These are phyloP conservation scores for Penicillium fimorum DNA, from an alignment of 495 filamentous ascomycete genomes.

Conservation along the genomic window DNA sequence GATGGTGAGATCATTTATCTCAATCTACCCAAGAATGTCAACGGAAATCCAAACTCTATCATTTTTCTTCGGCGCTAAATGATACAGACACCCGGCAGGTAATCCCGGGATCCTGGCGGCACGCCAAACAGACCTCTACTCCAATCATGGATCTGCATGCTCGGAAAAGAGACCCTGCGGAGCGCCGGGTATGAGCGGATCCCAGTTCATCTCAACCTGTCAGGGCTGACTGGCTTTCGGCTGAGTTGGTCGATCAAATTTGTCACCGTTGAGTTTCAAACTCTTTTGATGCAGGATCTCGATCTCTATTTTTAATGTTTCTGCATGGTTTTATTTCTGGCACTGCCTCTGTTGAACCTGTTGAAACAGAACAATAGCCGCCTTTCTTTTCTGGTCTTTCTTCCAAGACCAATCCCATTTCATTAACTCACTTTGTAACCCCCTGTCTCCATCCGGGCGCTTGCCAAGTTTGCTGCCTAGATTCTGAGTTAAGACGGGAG, in stretches of 20 bases:
- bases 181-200: constrained; percentile 23
- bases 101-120: constrained; percentile 24
- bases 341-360: background rate
- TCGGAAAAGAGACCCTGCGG: constrained; percentile 7
- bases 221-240: constrained; percentile 2
- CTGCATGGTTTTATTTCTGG: background rate
- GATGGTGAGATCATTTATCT: constrained; percentile 19
- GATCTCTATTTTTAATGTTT: constrained; percentile 6
- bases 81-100: constrained; percentile 9
- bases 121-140: constrained; percentile 14
- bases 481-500: background rate
- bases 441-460: constrained; percentile 1
- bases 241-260: constrained; percentile 16
- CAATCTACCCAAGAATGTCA: constrained; percentile 16
- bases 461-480: constrained; percentile 11
- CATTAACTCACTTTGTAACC: background rate
- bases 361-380: constrained; percentile 10
- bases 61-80: constrained; percentile 15
- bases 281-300: background rate
- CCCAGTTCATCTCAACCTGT: constrained; percentile 15
- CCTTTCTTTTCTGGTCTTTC: background rate
- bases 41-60: constrained; percentile 10
- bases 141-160: constrained; percentile 15
- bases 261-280: constrained; percentile 24
- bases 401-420: background rate